A percentile compares a stretch with the other conserved stretches of the same genome.
Evolutionary conservation across 768 basidiomycete genomes (phyloP).

Genomic region (Hygrocybe punicea): DNA sequence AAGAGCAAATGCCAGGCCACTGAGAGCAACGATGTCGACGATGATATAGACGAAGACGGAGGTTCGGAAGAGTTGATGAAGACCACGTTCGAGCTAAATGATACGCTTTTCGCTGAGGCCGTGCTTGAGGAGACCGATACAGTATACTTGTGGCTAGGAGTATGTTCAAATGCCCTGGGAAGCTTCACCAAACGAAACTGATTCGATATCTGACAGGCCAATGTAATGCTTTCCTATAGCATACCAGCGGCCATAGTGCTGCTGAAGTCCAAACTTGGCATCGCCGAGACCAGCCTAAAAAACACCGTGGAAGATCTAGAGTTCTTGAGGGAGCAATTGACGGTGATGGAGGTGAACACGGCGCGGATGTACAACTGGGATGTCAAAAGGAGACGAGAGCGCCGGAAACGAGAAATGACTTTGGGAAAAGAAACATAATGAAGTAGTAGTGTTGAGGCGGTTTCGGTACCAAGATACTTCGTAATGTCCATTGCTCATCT

Average conservation of each 20-base stretch:
- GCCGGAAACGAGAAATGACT: conserved; percentile 41
- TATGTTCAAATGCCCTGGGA: conserved; percentile 39
- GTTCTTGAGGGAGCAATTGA: conserved; percentile 90
- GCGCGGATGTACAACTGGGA: conserved; percentile 97
- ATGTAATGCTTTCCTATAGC: conserved; percentile 95
- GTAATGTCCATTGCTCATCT: too few species aligned
- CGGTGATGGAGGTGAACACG: conserved; percentile 94
- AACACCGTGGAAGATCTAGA: conserved; percentile 85
- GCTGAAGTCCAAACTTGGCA: conserved; percentile 67
- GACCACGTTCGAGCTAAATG: conserved; percentile 93
- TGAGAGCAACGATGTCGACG: conserved; percentile 54
- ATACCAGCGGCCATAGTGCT: conserved; percentile 72
- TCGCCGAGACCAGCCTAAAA: conserved; percentile 61
- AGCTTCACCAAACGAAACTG: background rate
- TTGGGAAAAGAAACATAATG: background rate
- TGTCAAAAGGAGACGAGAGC: conserved; percentile 74
- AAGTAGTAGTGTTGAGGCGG: background rate
- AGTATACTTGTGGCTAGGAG: conserved; percentile 95
- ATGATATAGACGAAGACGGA: conserved; percentile 52
- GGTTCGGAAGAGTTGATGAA: conserved; percentile 52
- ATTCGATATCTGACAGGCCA: conserved; percentile 57
- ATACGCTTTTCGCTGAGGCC: conserved; percentile 92
- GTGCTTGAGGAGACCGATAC: conserved; percentile 82
- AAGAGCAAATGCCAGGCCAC: conserved; percentile 41
- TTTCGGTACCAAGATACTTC: too few species aligned